These are phyloP conservation scores for Jatropha curcas DNA, from an alignment of 345 rosid genomes.

Conservation along the genomic window DNA sequence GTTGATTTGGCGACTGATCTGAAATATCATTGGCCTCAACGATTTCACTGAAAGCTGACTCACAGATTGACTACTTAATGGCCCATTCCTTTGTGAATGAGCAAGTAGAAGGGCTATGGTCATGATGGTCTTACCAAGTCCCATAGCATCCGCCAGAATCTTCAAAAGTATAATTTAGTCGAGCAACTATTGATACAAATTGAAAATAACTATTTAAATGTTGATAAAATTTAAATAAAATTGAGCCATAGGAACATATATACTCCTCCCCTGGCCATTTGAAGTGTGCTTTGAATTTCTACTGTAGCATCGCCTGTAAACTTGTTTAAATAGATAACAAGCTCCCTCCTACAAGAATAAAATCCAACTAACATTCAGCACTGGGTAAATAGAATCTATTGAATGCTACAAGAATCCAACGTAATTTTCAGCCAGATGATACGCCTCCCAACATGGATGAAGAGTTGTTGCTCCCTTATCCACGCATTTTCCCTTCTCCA, in stretches of 20 bases:
- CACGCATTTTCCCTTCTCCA: constrained; percentile 68
- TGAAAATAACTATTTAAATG: constrained; percentile 13
- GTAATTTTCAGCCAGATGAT: constrained; percentile 72
- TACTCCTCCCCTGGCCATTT: constrained; percentile 97
- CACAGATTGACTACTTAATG: constrained; percentile 30
- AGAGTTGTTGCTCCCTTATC: constrained; percentile 82
- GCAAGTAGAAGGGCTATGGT: constrained; percentile 80
- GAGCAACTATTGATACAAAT: constrained; percentile 20
- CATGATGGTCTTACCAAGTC: constrained; percentile 97
- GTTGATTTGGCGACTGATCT: constrained; percentile 42
- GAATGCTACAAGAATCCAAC: constrained; percentile 15
- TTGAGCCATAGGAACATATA: constrained; percentile 30
- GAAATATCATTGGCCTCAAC: constrained; percentile 36
- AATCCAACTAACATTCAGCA: constrained; percentile 19
- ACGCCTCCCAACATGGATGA: constrained; percentile 99
- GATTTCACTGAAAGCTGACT: constrained; percentile 35
- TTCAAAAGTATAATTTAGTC: constrained; percentile 39
- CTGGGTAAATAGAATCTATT: background rate
- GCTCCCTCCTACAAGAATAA: constrained; percentile 62
- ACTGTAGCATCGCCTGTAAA: constrained; percentile 89
- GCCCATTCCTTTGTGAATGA: constrained; percentile 55
- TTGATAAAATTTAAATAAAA: constrained; percentile 17
- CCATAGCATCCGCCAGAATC: constrained; percentile 99
- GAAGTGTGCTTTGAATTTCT: constrained; percentile 86
- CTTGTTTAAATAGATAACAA: constrained; percentile 79